Evolutionary conservation across 2,329 filamentous ascomycete genomes (phyloP).

Genomic region (Fusarium sacchari): DNA sequence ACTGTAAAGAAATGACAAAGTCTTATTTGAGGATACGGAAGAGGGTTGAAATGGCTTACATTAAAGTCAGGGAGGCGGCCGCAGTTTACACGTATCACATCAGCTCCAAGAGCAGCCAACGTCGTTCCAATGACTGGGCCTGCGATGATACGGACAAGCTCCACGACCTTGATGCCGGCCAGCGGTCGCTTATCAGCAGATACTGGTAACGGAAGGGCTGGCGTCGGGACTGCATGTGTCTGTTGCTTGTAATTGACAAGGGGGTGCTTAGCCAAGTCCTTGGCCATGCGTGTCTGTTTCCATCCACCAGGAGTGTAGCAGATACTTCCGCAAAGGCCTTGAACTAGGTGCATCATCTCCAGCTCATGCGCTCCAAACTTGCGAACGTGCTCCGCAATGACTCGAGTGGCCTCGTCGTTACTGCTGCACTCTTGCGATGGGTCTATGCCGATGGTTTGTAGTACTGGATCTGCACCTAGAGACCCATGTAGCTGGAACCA

Average conservation of each 20-base stretch:
- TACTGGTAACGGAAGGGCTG: not conserved
- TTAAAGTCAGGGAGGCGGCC: not conserved
- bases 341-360: not conserved
- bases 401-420: not conserved
- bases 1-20: fast-evolving
- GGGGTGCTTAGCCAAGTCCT: not conserved
- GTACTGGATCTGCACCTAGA: constrained; percentile 31
- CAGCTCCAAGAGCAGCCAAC: not conserved
- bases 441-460: not conserved
- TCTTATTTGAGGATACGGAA: fast-evolving
- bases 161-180: not conserved
- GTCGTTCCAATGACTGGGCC: not conserved
- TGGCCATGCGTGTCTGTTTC: not conserved
- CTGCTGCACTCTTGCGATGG: not conserved
- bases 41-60: not conserved
- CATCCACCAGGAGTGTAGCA: not conserved
- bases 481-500: not conserved
- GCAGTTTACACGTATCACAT: constrained; percentile 1
- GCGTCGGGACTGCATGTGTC: not conserved
- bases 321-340: not conserved
- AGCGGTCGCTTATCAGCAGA: not conserved
- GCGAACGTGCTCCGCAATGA: not conserved
- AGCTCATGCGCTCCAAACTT: not conserved
- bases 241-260: not conserved
- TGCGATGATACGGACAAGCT: not conserved